phyloP scores from a whole-genome alignment of 1,284 basidiomycete genomes.

The Xerocomus alliaceus region DNA sequence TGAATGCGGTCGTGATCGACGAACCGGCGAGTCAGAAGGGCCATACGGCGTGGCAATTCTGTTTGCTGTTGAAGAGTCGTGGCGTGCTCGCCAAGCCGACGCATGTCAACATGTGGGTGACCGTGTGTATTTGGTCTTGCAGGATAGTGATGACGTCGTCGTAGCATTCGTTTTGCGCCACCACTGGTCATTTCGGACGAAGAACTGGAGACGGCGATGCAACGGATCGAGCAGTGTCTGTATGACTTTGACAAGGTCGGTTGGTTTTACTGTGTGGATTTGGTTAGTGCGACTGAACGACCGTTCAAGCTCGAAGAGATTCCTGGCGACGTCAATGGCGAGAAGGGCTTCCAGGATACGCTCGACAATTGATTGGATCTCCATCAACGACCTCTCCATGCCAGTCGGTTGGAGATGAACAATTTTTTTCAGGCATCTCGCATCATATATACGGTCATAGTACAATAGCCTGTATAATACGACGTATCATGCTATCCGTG shows the following conservation, averaged over 20 bases:
- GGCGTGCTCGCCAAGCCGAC: slow-evolving; percentile 96
- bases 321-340: slow-evolving; percentile 69
- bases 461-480: slow-evolving; percentile 20
- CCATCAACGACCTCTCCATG: too few species aligned
- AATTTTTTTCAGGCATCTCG: too few species aligned
- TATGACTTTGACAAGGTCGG: slow-evolving; percentile 82
- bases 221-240: slow-evolving; percentile 80
- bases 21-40: slow-evolving; percentile 78
- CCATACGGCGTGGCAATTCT: slow-evolving; percentile 94
- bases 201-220: slow-evolving; percentile 78
- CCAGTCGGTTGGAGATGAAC: background rate
- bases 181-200: slow-evolving; percentile 91
- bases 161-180: slow-evolving; percentile 92
- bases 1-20: slow-evolving; percentile 96
- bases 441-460: background rate
- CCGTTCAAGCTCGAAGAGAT: slow-evolving; percentile 66
- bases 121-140: background rate
- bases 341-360: slow-evolving; percentile 59
- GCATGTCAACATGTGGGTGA: slow-evolving; percentile 86
- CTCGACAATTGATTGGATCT: too few species aligned
- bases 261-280: slow-evolving; percentile 23
- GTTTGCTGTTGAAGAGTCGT: slow-evolving; percentile 88
- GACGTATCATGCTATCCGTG: slow-evolving; percentile 9
- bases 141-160: slow-evolving; percentile 1
- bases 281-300: background rate